Conservation (phyloP, 192 early-diverging fungal genomes). For the Allomyces arbusculus region DNA sequence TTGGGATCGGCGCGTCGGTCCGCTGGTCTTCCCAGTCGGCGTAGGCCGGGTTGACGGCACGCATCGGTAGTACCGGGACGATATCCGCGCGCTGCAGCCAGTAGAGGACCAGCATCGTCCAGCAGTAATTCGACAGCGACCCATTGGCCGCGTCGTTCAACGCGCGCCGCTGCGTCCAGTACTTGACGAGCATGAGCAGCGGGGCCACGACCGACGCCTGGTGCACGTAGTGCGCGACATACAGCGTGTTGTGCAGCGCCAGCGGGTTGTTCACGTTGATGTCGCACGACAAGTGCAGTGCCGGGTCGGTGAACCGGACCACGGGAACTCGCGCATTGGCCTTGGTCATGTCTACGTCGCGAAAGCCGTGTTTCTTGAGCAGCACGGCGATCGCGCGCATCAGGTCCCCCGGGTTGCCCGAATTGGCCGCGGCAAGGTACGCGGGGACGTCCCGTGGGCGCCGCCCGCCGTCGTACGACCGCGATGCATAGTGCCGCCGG, state of each 20-base stretch:
- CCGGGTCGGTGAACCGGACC: not conserved
- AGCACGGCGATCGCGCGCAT: not conserved
- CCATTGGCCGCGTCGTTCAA: conserved; percentile 73
- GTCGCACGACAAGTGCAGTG: conserved; percentile 45
- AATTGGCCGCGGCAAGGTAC: not conserved
- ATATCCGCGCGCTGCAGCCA: conserved; percentile 84
- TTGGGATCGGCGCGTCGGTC: not conserved
- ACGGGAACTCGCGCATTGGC: not conserved
- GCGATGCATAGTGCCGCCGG: too few relatives aligned
- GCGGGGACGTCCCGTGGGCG: too few relatives aligned
- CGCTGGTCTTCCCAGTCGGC: not conserved
- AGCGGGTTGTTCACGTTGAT: conserved; percentile 86
- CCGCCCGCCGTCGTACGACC: too few relatives aligned
- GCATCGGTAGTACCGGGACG: conserved; percentile 54
- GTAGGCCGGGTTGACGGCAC: not conserved
- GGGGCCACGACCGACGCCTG: conserved; percentile 75
- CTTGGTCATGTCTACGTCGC: not conserved
- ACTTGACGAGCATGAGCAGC: conserved; percentile 77
- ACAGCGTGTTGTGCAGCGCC: conserved; percentile 68
- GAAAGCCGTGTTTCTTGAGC: not conserved
- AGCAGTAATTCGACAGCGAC: conserved; percentile 44
- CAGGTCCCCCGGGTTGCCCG: not conserved
- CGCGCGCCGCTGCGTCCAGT: conserved; percentile 69
- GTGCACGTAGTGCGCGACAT: conserved; percentile 75
- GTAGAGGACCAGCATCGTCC: conserved; percentile 81